A percentile compares a stretch with the other conserved stretches of the same genome.
Conservation (phyloP, 2,329 filamentous ascomycete genomes). For the Seiridium cupressi region DNA sequence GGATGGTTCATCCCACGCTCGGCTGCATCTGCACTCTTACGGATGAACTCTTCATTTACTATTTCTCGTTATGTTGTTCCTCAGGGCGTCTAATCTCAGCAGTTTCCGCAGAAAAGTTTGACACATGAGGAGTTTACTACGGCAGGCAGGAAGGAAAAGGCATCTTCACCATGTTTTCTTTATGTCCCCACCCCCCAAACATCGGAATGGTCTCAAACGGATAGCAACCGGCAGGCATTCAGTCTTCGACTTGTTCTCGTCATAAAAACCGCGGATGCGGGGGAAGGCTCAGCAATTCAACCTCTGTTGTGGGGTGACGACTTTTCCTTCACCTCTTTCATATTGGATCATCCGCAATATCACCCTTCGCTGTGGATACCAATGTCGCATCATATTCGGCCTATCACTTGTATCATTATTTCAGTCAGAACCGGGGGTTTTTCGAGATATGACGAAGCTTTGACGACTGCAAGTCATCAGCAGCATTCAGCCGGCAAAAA, state of each 20-base stretch:
- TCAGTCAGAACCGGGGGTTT: slow-evolving; percentile 24
- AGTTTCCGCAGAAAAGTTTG: slow-evolving; percentile 26
- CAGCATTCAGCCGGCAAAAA: slow-evolving; percentile 27
- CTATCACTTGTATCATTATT: slow-evolving; percentile 36
- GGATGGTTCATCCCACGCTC: slow-evolving; percentile 6
- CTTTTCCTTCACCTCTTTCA: slow-evolving; percentile 7
- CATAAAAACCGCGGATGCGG: neutral
- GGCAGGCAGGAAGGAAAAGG: slow-evolving; percentile 33
- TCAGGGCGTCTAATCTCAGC: slow-evolving; percentile 25
- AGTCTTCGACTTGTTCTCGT: neutral
- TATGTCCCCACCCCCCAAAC: slow-evolving; percentile 17
- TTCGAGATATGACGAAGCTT: slow-evolving; percentile 32
- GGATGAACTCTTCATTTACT: slow-evolving; percentile 16
- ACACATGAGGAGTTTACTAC: slow-evolving; percentile 28
- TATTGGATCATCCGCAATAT: slow-evolving; percentile 23
- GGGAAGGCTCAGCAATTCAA: neutral
- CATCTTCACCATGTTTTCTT: slow-evolving; percentile 25
- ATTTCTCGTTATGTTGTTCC: slow-evolving; percentile 19
- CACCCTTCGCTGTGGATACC: slow-evolving; percentile 26
- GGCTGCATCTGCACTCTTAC: slow-evolving; percentile 5
- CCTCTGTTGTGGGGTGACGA: neutral
- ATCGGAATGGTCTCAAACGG: slow-evolving; percentile 10
- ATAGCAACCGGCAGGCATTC: neutral
- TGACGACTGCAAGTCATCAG: slow-evolving; percentile 29
- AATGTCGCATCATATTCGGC: slow-evolving; percentile 25